Percentiles rank a stretch among this genome's conserved stretches.
Conservation (phyloP, 2,329 filamentous ascomycete species). For the Ophiostoma quercus region DNA sequence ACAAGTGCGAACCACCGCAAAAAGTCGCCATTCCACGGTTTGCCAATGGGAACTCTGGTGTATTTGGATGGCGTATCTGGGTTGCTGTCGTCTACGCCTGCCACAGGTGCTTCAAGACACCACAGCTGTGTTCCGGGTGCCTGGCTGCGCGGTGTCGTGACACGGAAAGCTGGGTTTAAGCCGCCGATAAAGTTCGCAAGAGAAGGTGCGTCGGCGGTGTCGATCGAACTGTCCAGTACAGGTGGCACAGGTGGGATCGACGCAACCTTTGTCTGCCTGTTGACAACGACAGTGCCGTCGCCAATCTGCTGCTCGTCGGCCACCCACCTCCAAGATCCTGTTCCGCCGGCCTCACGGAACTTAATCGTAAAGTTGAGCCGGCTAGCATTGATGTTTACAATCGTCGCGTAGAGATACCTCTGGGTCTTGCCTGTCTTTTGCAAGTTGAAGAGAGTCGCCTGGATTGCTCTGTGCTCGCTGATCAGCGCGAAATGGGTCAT, state of each 20-base stretch:
- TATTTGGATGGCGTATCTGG: constrained; percentile 44
- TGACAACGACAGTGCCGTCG: constrained; percentile 60
- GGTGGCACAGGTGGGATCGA: neutral
- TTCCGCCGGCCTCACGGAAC: constrained; percentile 48
- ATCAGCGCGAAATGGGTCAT: constrained; percentile 44
- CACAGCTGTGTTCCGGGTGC: constrained; percentile 65
- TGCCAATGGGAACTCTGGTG: constrained; percentile 55
- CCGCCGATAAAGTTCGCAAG: constrained; percentile 51
- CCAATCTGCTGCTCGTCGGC: constrained; percentile 57
- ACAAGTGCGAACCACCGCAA: constrained; percentile 74
- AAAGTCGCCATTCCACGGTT: constrained; percentile 44
- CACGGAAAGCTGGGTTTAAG: constrained; percentile 51
- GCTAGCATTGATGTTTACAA: constrained; percentile 35
- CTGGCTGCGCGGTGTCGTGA: constrained; percentile 56
- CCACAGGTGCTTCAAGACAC: constrained; percentile 56
- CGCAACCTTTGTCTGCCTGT: constrained; percentile 28
- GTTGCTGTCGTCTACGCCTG: constrained; percentile 51
- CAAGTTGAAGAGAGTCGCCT: constrained; percentile 37
- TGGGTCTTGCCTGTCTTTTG: constrained; percentile 33
- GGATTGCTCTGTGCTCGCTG: neutral
- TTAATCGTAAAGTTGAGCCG: constrained; percentile 64
- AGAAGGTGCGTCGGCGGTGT: constrained; percentile 24
- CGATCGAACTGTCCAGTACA: neutral
- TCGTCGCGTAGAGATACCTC: constrained; percentile 43
- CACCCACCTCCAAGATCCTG: constrained; percentile 73